phyloP scores from a whole-genome alignment of 192 early-diverging fungal species.

The Umbelopsis sp. region DNA sequence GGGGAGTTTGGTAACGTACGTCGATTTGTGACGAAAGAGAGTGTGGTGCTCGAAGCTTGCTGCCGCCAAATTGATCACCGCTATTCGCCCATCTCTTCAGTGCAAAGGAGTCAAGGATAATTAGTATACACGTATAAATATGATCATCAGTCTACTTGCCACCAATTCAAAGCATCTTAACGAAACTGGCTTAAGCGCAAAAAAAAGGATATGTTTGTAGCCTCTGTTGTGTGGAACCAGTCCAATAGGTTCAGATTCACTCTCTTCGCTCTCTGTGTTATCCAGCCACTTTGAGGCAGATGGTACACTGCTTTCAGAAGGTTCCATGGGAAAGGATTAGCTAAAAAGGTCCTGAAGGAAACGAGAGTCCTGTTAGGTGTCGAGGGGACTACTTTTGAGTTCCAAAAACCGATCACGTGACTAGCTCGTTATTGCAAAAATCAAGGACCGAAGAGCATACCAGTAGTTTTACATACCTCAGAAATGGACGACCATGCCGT shows the following conservation, averaged over 20 bases:
- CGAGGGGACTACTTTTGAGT: too few species aligned
- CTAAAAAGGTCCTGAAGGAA: too few species aligned
- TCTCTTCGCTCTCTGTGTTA: conserved; percentile 32
- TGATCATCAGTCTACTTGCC: not conserved
- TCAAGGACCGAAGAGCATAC: too few species aligned
- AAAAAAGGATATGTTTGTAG: conserved; percentile 61
- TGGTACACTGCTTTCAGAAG: conserved; percentile 9
- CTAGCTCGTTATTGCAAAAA: too few species aligned
- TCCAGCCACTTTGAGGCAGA: conserved; percentile 37
- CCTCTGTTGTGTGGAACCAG: conserved; percentile 68
- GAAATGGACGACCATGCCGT: conserved; percentile 17
- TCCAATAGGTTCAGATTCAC: conserved; percentile 48
- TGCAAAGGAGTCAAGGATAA: conserved; percentile 33
- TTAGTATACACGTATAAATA: not conserved
- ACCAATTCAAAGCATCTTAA: not conserved
- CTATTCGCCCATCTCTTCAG: conserved; percentile 57
- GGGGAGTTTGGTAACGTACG: conserved; percentile 25
- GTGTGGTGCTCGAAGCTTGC: conserved; percentile 49
- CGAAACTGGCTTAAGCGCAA: not conserved
- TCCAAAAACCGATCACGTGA: too few species aligned
- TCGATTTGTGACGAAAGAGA: conserved; percentile 33
- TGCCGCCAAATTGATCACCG: conserved; percentile 45
- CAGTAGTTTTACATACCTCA: not conserved
- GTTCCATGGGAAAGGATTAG: not conserved
- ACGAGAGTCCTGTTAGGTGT: too few species aligned